Base-by-base conservation (phyloP, 2,329 filamentous ascomycete species). In the Fusarium annulatum region DNA sequence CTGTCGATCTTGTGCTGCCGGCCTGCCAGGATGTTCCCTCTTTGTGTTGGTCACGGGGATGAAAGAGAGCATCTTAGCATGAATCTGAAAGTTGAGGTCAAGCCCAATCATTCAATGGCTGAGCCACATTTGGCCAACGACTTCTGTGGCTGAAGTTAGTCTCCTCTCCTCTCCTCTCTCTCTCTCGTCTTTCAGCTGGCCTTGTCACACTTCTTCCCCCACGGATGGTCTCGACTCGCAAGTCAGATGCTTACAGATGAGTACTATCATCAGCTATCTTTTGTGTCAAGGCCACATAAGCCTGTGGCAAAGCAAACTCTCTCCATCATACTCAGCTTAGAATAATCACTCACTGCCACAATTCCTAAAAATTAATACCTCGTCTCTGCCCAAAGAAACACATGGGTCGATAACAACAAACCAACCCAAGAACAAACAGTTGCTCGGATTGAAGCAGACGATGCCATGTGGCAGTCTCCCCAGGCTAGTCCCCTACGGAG, bases 401-500 rank as follows among this genome's bases (percentile, higher is more conserved):
- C 36, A 66, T 62, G 67, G 67, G 51, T 48, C 38, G 49, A 55
- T 61, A 16, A 51, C 49, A 61, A 52, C 62, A 56, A 39, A 30
- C 34, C 26, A 28, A 28, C 26, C 26, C 26, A 28, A 28, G 26
- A 61, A 61, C 62, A 56, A 39, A 30, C 34, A 55, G n/a, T 39
- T 36, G 43, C 46, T 34, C 33, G 61, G 70, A 45, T 65, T 61
- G 28, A 68, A 74, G 57, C 63, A 74, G 60, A 72, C 64, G 69
- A 56, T 73, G 72, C 72, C 72, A 74, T 74, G 72, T 74, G 72
- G 69, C 72, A 70, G 69, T 65, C 69, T 65, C 41, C 36, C 53
- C 41, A 46, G 41, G n/a, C 59, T 59, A 62, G 41, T 26, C 45
- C 56, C 18, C 21, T 45, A 41, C 28, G 46, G 46, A 60, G 48